Evolutionary conservation across 345 rosid species (phyloP), one percentile per base, ranked within the genome.

Genomic region (Arabidopsis suecica): DNA sequence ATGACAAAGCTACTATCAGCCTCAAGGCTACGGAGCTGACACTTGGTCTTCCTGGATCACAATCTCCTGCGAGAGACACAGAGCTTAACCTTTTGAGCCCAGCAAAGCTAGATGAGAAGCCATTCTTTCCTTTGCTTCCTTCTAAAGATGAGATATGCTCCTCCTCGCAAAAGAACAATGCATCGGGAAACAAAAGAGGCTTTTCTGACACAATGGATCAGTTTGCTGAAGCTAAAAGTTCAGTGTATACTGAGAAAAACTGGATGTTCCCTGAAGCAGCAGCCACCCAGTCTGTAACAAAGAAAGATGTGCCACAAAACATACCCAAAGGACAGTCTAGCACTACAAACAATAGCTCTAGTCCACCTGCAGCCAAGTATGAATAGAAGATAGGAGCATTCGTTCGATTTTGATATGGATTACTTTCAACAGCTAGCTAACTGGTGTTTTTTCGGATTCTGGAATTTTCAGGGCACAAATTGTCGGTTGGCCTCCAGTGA

Each of bases 41-140:
- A 62, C 97, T 93, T 2, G 97, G 98, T 36, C 97, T 91, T 67
- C 98, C 98, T 0, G 96, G 98, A 65, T 89, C 94, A 3, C 91
- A 63, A 44, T 93, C 93, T 59, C 93, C 93, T 14, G 80, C 74
- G 32, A 85, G 97, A 71, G 89, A 84, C 28, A 69, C 82, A 0
- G 84, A 82, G 28, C 73, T 84, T 78, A 83, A 83, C 77, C 81
- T 85, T 75, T 55, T 81, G 40, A 81, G 64, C 49, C 84, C 86
- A 11, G 62, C 5, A 0, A 67, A 72, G 70, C 84, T 85, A 28
- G 89, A 89, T 62, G 96, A 85, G 86, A 91, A 89, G 76, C 86
- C 83, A 0, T 80, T 93, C 73, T 89, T 93, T 78, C 91, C 97
- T n/a, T 75, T 93, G 83, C 84, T 87, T 78, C 91, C 94, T 78